Base-by-base conservation (phyloP, 2,329 filamentous ascomycete species). In the Epichloe elymi region DNA sequence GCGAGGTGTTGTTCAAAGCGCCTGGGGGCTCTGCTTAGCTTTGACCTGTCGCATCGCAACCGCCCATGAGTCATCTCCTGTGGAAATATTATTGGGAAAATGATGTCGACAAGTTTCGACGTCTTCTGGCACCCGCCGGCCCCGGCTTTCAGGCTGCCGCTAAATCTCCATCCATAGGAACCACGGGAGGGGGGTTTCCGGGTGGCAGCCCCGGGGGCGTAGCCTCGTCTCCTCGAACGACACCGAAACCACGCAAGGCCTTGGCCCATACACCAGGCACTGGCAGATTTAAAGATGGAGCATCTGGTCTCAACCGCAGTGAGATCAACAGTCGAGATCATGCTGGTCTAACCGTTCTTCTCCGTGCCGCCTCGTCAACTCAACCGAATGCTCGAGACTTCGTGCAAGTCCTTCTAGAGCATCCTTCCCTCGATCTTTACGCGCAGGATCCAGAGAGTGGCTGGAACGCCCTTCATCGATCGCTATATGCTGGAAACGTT, bases 41-140 rank as follows among this genome's bases (percentile, higher is more conserved):
- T 17, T 33, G 19, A 46, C 17, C 41, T 14, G 30, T 42, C 41
- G 23, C 50, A 38, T 59, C 54, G 62, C 60, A 53, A 58, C 57
- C 57, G 62, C 66, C 81, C 82, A 93, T 97, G 91, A 97, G 88
- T 84, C 85, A 89, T 75, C 80, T 86, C 80, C 82, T 98, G 69
- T 96, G 91, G 91, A 90, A 89, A 79, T 88, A 81, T 68, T 97
- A 91, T 69, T 85, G 94, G 76, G 86, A 96, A 82, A 87, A 96
- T 79, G 89, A 98, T 82, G 86, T 95, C 82, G 90, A 95, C 68
- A 82, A 75, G 66, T 97, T 98, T 79, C 85, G 86, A 73, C 85
- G 85, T 74, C 80, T 94, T 65, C 79, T 98, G 78, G 83, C 83
- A 64, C 81, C 80, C 67, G 76, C 84, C 70, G 75, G 76, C 64